A percentile compares a stretch with the other conserved stretches of the same genome.
phyloP scores from a whole-genome alignment of 805 yeast genomes.

The Lipomyces sp. region DNA sequence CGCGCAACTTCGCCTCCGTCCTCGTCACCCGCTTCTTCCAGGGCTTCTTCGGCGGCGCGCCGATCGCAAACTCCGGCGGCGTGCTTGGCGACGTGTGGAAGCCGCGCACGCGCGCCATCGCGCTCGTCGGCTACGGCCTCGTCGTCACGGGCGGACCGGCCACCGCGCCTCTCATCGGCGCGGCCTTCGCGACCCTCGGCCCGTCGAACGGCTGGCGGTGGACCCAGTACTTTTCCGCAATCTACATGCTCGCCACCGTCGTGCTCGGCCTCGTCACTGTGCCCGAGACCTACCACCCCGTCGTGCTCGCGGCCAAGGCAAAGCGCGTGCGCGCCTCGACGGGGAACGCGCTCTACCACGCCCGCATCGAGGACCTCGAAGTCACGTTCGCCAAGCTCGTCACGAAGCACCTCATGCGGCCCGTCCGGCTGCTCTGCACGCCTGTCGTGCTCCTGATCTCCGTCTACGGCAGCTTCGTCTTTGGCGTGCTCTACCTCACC shows the following conservation, averaged over 20 bases:
- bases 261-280: constrained; percentile 39
- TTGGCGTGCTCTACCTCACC: constrained; percentile 45
- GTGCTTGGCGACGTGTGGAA: constrained; percentile 55
- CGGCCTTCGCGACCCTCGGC: constrained; percentile 46
- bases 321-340: constrained; percentile 66
- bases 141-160: constrained; percentile 47
- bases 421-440: constrained; percentile 67
- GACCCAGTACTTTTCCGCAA: constrained; percentile 52
- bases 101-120: constrained; percentile 53
- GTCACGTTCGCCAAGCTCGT: constrained; percentile 65
- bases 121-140: constrained; percentile 49
- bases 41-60: constrained; percentile 60
- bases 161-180: constrained; percentile 50
- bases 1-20: constrained; percentile 49
- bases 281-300: constrained; percentile 41
- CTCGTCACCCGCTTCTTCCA: constrained; percentile 55
- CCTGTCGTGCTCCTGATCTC: constrained; percentile 45
- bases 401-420: constrained; percentile 71
- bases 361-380: constrained; percentile 86
- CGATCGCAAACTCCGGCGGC: constrained; percentile 60
- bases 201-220: constrained; percentile 54
- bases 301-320: constrained; percentile 65
- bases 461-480: constrained; percentile 44
- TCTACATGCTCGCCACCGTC: constrained; percentile 39
- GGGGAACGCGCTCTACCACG: constrained; percentile 79